These are phyloP conservation scores for Trametes cingulata DNA, from an alignment of 768 basidiomycete genomes.

Conservation along the genomic window DNA sequence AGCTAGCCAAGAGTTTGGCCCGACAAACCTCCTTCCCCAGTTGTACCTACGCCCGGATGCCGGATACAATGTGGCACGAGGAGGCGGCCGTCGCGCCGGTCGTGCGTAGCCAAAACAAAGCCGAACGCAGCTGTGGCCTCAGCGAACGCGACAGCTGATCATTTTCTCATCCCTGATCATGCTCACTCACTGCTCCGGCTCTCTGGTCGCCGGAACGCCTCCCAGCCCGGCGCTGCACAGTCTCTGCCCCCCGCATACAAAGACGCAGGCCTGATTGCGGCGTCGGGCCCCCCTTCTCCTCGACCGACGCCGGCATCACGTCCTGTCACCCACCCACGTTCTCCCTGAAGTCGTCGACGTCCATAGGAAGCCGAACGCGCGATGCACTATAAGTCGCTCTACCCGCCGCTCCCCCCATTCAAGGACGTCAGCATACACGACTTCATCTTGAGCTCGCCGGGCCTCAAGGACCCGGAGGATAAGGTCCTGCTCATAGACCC, in stretches of 20 bases:
- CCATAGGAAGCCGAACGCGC: not conserved
- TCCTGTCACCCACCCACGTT: not conserved
- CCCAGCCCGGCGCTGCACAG: not conserved
- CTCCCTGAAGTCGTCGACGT: not conserved
- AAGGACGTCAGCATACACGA: conserved; percentile 58
- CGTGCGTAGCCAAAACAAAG: not conserved
- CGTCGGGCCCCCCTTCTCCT: not conserved
- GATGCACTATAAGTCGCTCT: conserved; percentile 62
- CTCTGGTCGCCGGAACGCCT: conserved; percentile 12
- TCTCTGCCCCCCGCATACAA: conserved; percentile 8
- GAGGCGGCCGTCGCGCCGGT: not conserved
- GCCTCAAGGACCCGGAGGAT: conserved; percentile 39
- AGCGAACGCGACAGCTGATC: conserved; percentile 8
- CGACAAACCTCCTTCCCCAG: no score
- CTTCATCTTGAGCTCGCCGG: conserved; percentile 53
- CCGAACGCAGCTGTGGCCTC: not conserved
- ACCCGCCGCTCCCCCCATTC: conserved; percentile 49
- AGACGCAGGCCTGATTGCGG: not conserved
- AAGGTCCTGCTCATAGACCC: conserved; percentile 59
- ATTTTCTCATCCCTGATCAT: not conserved
- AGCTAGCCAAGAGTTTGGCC: no score
- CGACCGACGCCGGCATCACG: not conserved
- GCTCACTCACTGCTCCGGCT: conserved; percentile 1
- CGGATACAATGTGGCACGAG: not conserved
- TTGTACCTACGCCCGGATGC: not conserved